phyloP scores from a whole-genome alignment of 2,329 filamentous ascomycete genomes.

The Seiridium cupressi region DNA sequence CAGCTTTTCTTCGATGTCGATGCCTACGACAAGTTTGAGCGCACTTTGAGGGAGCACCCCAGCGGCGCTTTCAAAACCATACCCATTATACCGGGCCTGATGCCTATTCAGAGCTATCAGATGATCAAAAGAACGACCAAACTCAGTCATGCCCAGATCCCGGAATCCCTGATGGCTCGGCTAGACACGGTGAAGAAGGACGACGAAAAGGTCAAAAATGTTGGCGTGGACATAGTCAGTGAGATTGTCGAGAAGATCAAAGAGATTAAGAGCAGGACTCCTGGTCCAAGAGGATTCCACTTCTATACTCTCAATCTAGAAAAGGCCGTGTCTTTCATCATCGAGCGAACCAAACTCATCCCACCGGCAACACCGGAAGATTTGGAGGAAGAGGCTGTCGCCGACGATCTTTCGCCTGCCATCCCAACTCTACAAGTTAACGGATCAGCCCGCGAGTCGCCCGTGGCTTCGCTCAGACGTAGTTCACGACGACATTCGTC shows the following conservation, averaged over 20 bases:
- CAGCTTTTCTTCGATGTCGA: slow-evolving; percentile 93
- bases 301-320: slow-evolving; percentile 97
- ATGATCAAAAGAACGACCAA: slow-evolving; percentile 94
- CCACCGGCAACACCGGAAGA: slow-evolving; percentile 50
- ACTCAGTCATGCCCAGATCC: slow-evolving; percentile 84
- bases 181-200: slow-evolving; percentile 74
- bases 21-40: slow-evolving; percentile 80
- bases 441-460: slow-evolving; percentile 33
- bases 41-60: slow-evolving; percentile 71
- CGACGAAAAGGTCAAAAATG: slow-evolving; percentile 76
- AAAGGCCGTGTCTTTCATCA: slow-evolving; percentile 90
- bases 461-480: slow-evolving; percentile 30
- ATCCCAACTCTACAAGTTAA: slow-evolving; percentile 51
- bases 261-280: slow-evolving; percentile 54
- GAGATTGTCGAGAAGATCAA: slow-evolving; percentile 82
- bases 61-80: slow-evolving; percentile 84
- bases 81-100: slow-evolving; percentile 89
- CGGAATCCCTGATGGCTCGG: slow-evolving; percentile 65
- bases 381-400: slow-evolving; percentile 48
- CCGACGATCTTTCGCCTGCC: slow-evolving; percentile 40
- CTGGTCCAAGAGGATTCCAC: slow-evolving; percentile 77
- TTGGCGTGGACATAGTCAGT: slow-evolving; percentile 78
- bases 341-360: slow-evolving; percentile 84
- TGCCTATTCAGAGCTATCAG: slow-evolving; percentile 97
- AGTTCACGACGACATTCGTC: slow-evolving; percentile 68